Percentiles rank a stretch among this genome's conserved stretches.
phyloP scores from a whole-genome alignment of 1,284 basidiomycete genomes.

The Rhodotorula glutinis region DNA sequence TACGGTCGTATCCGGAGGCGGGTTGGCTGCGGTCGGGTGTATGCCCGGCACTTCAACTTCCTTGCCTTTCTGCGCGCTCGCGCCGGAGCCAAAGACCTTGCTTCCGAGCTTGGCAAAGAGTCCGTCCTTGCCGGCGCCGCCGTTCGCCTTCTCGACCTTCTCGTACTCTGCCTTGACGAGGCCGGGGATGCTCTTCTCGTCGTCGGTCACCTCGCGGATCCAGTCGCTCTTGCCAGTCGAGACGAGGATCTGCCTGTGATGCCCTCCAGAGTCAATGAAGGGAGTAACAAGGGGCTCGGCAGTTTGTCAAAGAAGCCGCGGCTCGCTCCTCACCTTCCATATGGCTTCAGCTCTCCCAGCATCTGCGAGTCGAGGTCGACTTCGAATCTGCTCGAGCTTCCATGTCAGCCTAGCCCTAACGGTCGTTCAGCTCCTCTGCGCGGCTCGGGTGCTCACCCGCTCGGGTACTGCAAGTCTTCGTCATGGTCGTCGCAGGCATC shows the following conservation, averaged over 20 bases:
- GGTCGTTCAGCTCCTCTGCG: too few species aligned
- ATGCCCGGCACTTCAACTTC: conserved; percentile 6
- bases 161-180: conserved; percentile 18
- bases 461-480: conserved; percentile 15
- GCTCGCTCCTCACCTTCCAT: conserved; percentile 62
- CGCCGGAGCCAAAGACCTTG: conserved; percentile 39
- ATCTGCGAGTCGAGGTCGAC: conserved; percentile 48
- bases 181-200: conserved; percentile 7
- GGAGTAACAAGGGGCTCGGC: too few species aligned
- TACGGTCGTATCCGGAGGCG: not conserved
- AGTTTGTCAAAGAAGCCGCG: not conserved
- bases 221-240: conserved; percentile 70
- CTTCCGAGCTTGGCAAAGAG: conserved; percentile 25
- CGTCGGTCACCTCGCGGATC: conserved; percentile 35
- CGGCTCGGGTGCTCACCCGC: conserved; percentile 9
- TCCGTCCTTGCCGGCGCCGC: not conserved
- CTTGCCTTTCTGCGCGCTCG: not conserved
- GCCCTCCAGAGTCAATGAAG: conserved; percentile 3
- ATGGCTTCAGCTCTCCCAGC: conserved; percentile 76
- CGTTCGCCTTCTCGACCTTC: not conserved
- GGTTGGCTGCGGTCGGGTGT: conserved; percentile 1
- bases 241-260: conserved; percentile 63
- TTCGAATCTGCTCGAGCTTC: conserved; percentile 28
- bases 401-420: too few species aligned
- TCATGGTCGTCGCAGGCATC: conserved; percentile 23